A percentile compares a stretch with the other conserved stretches of the same genome.
These are phyloP conservation scores for Croton laevigatus DNA, from an alignment of 441 rosid genomes.

Conservation along the genomic window DNA sequence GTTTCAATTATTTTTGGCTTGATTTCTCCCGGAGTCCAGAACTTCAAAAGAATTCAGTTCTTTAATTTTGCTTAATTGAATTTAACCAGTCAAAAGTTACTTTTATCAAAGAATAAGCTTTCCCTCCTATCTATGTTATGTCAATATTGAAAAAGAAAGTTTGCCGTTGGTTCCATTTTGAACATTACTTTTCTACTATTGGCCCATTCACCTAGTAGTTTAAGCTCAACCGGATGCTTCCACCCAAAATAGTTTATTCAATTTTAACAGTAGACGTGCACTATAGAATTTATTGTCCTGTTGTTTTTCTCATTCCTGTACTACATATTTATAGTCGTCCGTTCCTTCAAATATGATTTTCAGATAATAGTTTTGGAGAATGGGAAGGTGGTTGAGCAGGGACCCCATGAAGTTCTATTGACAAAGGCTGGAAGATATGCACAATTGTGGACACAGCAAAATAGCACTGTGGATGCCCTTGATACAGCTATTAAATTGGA, in stretches of 20 bases:
- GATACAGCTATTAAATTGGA: slow-evolving; percentile 58
- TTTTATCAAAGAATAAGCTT: too few relatives aligned
- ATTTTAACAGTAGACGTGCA: neutral
- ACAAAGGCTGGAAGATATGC: slow-evolving; percentile 87
- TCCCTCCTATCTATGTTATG: neutral
- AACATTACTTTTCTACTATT: neutral
- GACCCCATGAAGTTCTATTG: slow-evolving; percentile 80
- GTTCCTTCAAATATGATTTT: slow-evolving; percentile 15
- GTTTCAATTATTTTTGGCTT: too few relatives aligned
- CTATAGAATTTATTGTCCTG: neutral
- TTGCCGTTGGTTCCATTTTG: neutral
- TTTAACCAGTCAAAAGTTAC: too few relatives aligned
- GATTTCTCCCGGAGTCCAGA: too few relatives aligned
- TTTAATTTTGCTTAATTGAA: too few relatives aligned
- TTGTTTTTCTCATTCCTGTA: neutral
- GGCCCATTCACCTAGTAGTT: neutral
- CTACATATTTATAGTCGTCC: slow-evolving; percentile 9
- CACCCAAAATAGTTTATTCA: neutral
- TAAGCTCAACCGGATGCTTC: slow-evolving; percentile 2
- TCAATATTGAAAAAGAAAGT: neutral
- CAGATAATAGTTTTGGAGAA: slow-evolving; percentile 94
- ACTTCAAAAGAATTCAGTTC: too few relatives aligned
- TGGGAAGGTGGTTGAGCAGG: slow-evolving; percentile 95
- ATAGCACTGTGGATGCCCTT: slow-evolving; percentile 55
- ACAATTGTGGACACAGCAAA: slow-evolving; percentile 93